Percentiles rank a stretch among this genome's conserved stretches.
These are phyloP conservation scores for Metschnikowia hibisci DNA, from an alignment of 805 yeast genomes.

Conservation along the genomic window DNA sequence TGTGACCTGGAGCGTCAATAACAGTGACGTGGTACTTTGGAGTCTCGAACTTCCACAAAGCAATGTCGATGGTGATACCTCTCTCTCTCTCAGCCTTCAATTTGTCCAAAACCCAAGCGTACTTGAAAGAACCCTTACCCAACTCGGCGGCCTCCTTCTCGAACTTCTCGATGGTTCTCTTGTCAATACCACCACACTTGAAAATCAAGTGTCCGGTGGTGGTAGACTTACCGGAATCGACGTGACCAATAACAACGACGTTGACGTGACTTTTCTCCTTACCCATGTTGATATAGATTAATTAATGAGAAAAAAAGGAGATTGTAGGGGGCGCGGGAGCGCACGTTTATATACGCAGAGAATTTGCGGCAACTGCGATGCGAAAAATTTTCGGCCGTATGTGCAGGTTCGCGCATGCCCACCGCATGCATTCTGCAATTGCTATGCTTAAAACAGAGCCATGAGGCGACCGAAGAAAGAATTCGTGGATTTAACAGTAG, in stretches of 20 bases:
- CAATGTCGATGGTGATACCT: conserved; percentile 95
- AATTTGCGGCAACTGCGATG: conserved; percentile 6
- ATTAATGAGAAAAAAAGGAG: conserved; percentile 5
- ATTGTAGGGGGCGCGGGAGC: conserved; percentile 6
- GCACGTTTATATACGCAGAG: conserved; percentile 11
- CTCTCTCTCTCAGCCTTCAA: conserved; percentile 95
- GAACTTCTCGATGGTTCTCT: conserved; percentile 97
- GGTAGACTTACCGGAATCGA: conserved; percentile 96
- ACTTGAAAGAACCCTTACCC: conserved; percentile 96
- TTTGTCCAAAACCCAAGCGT: conserved; percentile 97
- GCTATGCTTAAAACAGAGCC: neutral
- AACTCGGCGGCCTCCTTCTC: conserved; percentile 97
- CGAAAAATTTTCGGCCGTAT: conserved; percentile 2
- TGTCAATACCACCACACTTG: conserved; percentile 99
- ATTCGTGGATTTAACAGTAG: no score
- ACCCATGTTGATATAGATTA: conserved; percentile 6
- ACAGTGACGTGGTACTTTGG: conserved; percentile 86
- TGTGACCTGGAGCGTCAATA: conserved; percentile 94
- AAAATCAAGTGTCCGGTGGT: conserved; percentile 98
- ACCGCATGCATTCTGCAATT: neutral
- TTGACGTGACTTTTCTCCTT: conserved; percentile 46
- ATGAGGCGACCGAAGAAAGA: no score
- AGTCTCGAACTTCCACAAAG: conserved; percentile 91
- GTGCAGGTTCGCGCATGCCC: conserved; percentile 4
- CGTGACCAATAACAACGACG: conserved; percentile 99